Percentiles rank a stretch among this genome's conserved stretches.
phyloP scores from a whole-genome alignment of 164 flowering plant species.

The Stephania japonica region DNA sequence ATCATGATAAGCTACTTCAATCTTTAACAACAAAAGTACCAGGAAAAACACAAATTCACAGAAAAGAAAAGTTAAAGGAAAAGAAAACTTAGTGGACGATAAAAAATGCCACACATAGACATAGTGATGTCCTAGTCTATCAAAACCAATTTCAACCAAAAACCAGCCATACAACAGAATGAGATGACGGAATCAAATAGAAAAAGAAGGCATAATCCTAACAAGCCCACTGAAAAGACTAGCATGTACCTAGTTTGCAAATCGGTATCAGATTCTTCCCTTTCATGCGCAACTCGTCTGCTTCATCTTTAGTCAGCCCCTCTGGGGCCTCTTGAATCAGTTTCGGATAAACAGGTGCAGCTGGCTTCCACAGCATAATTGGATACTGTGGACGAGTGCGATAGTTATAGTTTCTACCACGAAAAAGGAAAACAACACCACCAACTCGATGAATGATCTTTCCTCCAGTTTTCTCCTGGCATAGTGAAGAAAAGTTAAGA shows the following conservation, averaged over 20 bases:
- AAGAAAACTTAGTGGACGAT: too few species aligned
- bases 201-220: neutral
- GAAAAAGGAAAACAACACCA: conserved; percentile 77
- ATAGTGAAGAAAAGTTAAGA: conserved; percentile 18
- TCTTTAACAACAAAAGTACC: neutral
- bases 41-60: neutral
- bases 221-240: neutral
- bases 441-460: conserved; percentile 80
- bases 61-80: neutral
- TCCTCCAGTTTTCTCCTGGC: conserved; percentile 89
- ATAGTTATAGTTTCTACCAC: conserved; percentile 84
- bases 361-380: conserved; percentile 97
- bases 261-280: conserved; percentile 74
- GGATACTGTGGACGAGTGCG: conserved; percentile 77
- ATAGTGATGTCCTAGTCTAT: neutral
- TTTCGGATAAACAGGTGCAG: conserved; percentile 95
- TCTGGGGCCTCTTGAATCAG: conserved; percentile 95
- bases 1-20: neutral
- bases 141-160: neutral
- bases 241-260: conserved; percentile 70
- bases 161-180: neutral
- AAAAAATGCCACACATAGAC: neutral
- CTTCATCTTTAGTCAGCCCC: conserved; percentile 81
- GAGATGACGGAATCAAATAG: neutral
- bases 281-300: conserved; percentile 60